phyloP scores from a whole-genome alignment of 805 yeast genomes.

The Yarrowia osloensis region DNA sequence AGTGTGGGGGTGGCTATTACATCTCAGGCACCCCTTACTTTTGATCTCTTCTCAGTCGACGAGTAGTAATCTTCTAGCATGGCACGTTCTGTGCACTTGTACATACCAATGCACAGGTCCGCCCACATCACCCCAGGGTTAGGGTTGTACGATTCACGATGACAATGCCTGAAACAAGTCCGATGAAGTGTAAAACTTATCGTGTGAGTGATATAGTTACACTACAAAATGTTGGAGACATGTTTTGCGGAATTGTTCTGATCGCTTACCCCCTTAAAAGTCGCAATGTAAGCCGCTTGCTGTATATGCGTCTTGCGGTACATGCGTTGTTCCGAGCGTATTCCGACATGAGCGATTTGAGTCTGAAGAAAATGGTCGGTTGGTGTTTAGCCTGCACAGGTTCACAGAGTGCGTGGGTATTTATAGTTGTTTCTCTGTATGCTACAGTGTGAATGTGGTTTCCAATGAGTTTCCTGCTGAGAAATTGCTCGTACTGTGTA shows the following conservation, averaged over 20 bases:
- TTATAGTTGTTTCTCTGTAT: neutral
- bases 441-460: neutral
- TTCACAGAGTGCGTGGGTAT: neutral
- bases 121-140: too few species aligned
- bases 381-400: too few species aligned
- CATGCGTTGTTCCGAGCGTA: conserved; percentile 5
- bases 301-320: neutral
- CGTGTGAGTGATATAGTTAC: neutral
- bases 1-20: too few species aligned
- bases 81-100: too few species aligned
- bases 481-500: neutral
- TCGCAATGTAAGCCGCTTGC: neutral
- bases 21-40: too few species aligned
- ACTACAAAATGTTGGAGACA: too few species aligned
- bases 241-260: neutral
- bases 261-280: neutral
- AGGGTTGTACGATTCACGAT: neutral
- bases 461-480: too few species aligned
- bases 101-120: too few species aligned
- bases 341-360: conserved; percentile 16
- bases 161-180: neutral
- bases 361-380: neutral
- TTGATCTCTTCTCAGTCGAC: too few species aligned
- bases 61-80: too few species aligned
- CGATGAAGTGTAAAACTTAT: neutral